These are phyloP conservation scores for Trypanosoma caninum DNA, from an alignment of 208 protist genomes.

Conservation along the genomic window DNA sequence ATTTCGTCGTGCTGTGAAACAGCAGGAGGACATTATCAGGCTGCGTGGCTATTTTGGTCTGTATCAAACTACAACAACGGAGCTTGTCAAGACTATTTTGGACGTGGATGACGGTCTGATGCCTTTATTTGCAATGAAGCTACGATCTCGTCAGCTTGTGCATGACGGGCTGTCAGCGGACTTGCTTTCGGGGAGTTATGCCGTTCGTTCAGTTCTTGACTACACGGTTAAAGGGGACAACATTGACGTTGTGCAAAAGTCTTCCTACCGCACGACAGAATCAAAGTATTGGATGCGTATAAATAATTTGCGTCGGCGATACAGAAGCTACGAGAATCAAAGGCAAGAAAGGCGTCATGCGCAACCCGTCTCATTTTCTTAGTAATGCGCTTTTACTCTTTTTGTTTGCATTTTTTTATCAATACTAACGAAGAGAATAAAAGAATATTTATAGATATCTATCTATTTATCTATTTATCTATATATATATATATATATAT, in stretches of 20 bases:
- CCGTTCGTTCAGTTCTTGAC: constrained; percentile 74
- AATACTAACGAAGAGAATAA: too few relatives aligned
- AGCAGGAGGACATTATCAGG: constrained; percentile 87
- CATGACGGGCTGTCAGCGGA: constrained; percentile 80
- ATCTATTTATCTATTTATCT: too few relatives aligned
- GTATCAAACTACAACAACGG: constrained; percentile 86
- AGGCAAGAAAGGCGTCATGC: constrained; percentile 27
- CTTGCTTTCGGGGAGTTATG: constrained; percentile 68
- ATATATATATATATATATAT: too few relatives aligned
- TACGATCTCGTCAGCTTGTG: constrained; percentile 80
- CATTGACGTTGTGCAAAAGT: constrained; percentile 78
- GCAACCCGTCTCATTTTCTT: neutral
- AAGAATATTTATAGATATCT: too few relatives aligned
- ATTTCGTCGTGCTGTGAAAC: constrained; percentile 85
- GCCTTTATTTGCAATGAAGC: constrained; percentile 83
- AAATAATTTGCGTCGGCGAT: constrained; percentile 52
- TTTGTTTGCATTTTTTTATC: too few relatives aligned
- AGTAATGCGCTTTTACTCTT: constrained; percentile 9
- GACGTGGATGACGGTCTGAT: constrained; percentile 79
- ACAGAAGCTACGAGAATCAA: constrained; percentile 33
- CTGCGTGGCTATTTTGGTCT: constrained; percentile 88
- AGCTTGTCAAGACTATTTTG: constrained; percentile 74
- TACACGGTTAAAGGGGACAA: constrained; percentile 79
- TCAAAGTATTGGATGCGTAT: constrained; percentile 74
- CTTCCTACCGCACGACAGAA: constrained; percentile 68